Evolutionary conservation across 352 stramenopile species (phyloP).

Genomic region (Globisporangium orthogonon): DNA sequence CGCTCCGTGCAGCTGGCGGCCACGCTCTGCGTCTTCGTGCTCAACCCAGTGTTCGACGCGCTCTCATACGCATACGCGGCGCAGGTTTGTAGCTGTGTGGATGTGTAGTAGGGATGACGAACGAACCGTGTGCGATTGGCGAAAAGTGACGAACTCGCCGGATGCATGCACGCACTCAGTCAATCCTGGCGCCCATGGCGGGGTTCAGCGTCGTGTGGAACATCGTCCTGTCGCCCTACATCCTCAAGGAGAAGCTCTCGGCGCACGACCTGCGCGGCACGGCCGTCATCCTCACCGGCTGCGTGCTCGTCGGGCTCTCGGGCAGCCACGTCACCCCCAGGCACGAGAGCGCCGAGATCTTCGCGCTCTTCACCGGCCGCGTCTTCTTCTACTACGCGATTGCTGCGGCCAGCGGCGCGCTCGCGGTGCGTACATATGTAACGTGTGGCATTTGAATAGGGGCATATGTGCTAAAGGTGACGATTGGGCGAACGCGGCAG

Average conservation of each 20-base stretch:
- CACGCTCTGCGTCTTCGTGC: conserved; percentile 72
- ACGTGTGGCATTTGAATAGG: neutral
- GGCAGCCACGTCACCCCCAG: conserved; percentile 76
- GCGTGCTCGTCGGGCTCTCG: conserved; percentile 67
- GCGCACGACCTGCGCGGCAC: conserved; percentile 66
- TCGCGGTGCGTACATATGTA: conserved; percentile 29
- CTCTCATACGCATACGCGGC: conserved; percentile 82
- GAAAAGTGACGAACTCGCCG: too few species aligned
- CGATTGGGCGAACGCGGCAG: conserved; percentile 17
- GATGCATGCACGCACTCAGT: conserved; percentile 24
- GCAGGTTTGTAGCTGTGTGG: conserved; percentile 28
- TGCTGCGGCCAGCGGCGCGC: conserved; percentile 26
- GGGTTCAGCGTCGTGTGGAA: conserved; percentile 88
- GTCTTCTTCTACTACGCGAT: conserved; percentile 73
- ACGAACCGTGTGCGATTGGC: too few species aligned
- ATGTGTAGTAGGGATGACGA: too few species aligned
- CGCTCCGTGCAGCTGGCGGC: conserved; percentile 56
- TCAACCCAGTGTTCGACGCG: conserved; percentile 85
- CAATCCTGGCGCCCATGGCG: conserved; percentile 80
- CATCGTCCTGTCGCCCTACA: conserved; percentile 75
- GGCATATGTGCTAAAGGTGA: neutral
- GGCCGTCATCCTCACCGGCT: conserved; percentile 70
- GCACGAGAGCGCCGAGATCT: conserved; percentile 73
- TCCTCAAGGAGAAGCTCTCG: conserved; percentile 75
- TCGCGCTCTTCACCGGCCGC: conserved; percentile 59